phyloP scores from a whole-genome alignment of 768 basidiomycete genomes.

The Calocybe cyanea region DNA sequence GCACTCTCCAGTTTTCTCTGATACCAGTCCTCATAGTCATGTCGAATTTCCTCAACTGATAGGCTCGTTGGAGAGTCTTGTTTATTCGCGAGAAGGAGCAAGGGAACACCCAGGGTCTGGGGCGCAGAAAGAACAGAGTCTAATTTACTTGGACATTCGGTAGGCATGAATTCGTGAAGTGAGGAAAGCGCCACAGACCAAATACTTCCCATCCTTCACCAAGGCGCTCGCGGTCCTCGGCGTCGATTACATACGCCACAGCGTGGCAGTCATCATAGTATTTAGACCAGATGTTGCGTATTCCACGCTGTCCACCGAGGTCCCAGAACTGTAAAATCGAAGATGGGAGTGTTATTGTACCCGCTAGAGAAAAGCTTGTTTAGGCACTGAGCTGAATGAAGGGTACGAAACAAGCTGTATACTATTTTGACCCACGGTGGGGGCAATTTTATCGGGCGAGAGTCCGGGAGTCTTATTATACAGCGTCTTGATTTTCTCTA shows the following conservation, averaged over 20 bases:
- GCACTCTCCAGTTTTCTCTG: constrained; percentile 70
- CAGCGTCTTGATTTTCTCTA: constrained; percentile 92
- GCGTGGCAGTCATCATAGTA: constrained; percentile 98
- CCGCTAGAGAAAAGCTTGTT: constrained; percentile 49
- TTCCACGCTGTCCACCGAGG: constrained; percentile 91
- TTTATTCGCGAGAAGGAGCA: constrained; percentile 93
- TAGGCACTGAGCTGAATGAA: not conserved
- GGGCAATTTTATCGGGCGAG: constrained; percentile 90
- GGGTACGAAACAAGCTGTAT: constrained; percentile 22
- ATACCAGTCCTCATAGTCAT: constrained; percentile 86
- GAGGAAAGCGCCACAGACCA: constrained; percentile 48
- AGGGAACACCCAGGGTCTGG: constrained; percentile 84
- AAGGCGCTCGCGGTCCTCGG: constrained; percentile 82
- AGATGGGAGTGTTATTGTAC: constrained; percentile 89
- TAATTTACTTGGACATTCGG: constrained; percentile 25
- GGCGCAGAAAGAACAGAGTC: constrained; percentile 87
- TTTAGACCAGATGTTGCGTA: constrained; percentile 88
- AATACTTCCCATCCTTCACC: constrained; percentile 98
- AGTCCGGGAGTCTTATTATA: constrained; percentile 86
- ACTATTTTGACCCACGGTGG: constrained; percentile 99
- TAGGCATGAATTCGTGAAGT: constrained; percentile 10
- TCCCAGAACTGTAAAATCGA: constrained; percentile 97
- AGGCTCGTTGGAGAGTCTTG: constrained; percentile 82
- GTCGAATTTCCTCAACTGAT: constrained; percentile 86
- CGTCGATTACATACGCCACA: constrained; percentile 93